Base-by-base conservation (phyloP, 2,329 filamentous ascomycete genomes). In the Zymoseptoria ardabiliae region DNA sequence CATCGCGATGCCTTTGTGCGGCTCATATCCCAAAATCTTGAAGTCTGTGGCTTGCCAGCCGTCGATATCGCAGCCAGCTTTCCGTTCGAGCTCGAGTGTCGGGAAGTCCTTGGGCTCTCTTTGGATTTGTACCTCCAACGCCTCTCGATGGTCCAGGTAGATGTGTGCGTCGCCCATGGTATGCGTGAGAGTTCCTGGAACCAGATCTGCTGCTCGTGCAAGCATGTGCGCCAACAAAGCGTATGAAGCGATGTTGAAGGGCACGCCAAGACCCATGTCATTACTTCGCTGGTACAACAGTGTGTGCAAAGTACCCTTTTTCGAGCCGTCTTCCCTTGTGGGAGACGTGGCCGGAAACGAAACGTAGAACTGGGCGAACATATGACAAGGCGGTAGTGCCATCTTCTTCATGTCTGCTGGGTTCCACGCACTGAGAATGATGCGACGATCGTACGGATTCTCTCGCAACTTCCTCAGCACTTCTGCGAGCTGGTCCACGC, bases 111-210 rank as follows among this genome's bases (percentile, higher is more conserved):
- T 82, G 23, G 94, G 94, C 71, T 92, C 88, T 7, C 94, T 80
- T 71, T 85, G 82, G 35, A 97, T 72, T 77, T 99, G 94, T 58
- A 85, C 82, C 70, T 88, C 83, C 59, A 99, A 78, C 11, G 94
- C 92, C 57, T 96, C 91, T 7, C 96, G 83, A 73, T 99, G 94
- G 73, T 99, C 93, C 7, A 88, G 76, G 75, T 99, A 99, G 1
- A 99, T 87, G 75, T 99, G 94, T n/a, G 93, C 91, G 74, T 99
- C 94, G 13, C 94, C 94, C 91, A 99, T 96, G 54, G 91, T 91
- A 75, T 97, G 94, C 48, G 91, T 94, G 63, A 99, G 81, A 55
- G 85, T 93, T 0, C 93, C 94, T 0, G 94, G 91, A 0, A 90
- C 83, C 57, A 99, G 76, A 66, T 92, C 87, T 70, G 89, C 91